Evolutionary conservation across 2,329 filamentous ascomycete genomes (phyloP), one percentile per base, ranked within the genome.

Genomic region (Akanthomyces lecanii): DNA sequence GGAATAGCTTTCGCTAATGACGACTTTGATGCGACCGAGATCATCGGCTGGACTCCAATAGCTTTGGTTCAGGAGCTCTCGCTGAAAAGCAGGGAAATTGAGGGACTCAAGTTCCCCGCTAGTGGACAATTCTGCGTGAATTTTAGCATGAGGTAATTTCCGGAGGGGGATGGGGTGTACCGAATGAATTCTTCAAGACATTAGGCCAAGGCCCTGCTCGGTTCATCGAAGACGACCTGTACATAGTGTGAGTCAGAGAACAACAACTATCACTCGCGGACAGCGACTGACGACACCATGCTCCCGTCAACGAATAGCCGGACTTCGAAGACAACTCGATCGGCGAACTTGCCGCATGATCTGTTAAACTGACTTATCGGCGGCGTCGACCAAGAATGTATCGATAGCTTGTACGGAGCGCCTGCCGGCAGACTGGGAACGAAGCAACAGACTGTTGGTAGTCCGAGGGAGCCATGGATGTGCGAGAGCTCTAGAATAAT

Each of bases 21-120:
- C 74, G 30, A 96, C 74, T 71, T 89, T 92, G 76, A 96, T 89
- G 8, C 91, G 85, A 7, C 91, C 91, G 23, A 89, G 74, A 36
- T 88, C 80, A 64, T 94, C 90, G 6, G 82, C 83, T 0, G 89
- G 82, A 68, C 86, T 86, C 90, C 91, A 95, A 65, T 86, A 83
- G 63, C 78, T 84, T 69, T 92, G 88, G 48, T 84, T 81, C 18
- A 93, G 79, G 28, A 92, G 79, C 68, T 90, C 86, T 59, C 81
- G 80, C 62, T 89, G 86, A 69, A 95, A 96, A 0, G 76, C 68
- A 0, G 92, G 92, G 66, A 96, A 96, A 40, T 78, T 82, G 50
- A 96, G 82, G n/a, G 74, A 74, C 58, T 87, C 82, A 12, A 81
- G 80, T 53, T 86, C 85, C 60, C 84, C 86, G 64, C 78, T 82